phyloP scores from a whole-genome alignment of 345 rosid species.

The Eucalyptus pauciflora region DNA sequence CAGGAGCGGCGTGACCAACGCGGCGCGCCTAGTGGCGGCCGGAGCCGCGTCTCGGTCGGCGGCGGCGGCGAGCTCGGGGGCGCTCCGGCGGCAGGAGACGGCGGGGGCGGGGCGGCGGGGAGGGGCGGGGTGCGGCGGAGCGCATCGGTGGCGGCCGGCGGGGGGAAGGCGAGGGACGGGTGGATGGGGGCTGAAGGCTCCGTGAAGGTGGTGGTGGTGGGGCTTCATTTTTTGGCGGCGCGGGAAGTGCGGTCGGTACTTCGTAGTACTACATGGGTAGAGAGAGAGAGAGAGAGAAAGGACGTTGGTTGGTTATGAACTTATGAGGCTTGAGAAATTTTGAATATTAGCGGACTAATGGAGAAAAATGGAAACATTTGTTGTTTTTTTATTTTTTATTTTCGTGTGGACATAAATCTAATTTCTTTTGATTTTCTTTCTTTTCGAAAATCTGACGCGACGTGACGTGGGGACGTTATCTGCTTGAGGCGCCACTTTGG shows the following conservation, averaged over 20 bases:
- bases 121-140: not conserved
- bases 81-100: not conserved
- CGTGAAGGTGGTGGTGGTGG: not conserved
- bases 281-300: not conserved
- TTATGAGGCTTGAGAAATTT: not conserved
- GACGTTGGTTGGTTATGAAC: not conserved
- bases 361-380: not conserved
- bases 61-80: not conserved
- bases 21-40: constrained; percentile 18
- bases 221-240: not conserved
- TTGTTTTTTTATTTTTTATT: not conserved
- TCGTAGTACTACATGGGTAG: not conserved
- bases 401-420: not conserved
- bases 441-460: not conserved
- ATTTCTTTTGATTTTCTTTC: not conserved
- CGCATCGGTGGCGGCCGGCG: not conserved
- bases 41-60: not conserved
- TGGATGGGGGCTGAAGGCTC: not conserved
- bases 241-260: not conserved
- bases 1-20: constrained; percentile 30
- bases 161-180: not conserved
- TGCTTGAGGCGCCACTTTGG: not conserved
- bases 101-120: not conserved
- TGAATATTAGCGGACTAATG: not conserved
- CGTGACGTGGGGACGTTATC: not conserved